phyloP scores from a whole-genome alignment of 768 basidiomycete genomes.

The Phallus indusiatus region DNA sequence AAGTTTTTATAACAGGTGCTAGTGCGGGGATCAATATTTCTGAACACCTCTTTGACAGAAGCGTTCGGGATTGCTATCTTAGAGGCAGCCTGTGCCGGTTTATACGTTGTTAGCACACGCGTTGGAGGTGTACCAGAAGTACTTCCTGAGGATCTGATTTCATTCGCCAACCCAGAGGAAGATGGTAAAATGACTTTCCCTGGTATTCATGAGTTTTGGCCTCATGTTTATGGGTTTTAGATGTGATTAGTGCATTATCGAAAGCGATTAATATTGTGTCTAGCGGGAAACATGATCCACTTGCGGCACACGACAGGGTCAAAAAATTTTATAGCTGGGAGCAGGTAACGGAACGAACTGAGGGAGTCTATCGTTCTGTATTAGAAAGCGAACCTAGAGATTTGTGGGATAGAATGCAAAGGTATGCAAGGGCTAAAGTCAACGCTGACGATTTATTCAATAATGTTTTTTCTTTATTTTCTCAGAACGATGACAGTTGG shows the following conservation, averaged over 20 bases:
- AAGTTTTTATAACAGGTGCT: conserved; percentile 49
- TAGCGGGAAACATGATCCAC: conserved; percentile 62
- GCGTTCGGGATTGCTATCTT: conserved; percentile 96
- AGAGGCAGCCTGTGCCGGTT: conserved; percentile 90
- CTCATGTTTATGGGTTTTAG: conserved; percentile 30
- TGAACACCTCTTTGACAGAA: conserved; percentile 94
- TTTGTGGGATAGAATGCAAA: conserved; percentile 67
- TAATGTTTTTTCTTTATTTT: background rate
- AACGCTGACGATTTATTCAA: no score
- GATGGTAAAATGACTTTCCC: conserved; percentile 49
- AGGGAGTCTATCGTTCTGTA: conserved; percentile 69
- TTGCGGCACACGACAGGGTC: conserved; percentile 66
- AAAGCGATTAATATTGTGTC: conserved; percentile 68
- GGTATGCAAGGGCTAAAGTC: conserved; percentile 35
- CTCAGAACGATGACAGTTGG: conserved; percentile 69
- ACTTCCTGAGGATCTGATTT: conserved; percentile 88
- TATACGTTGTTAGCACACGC: conserved; percentile 88
- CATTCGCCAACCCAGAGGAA: conserved; percentile 88
- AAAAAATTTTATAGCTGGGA: conserved; percentile 83
- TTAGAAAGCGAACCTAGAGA: conserved; percentile 51
- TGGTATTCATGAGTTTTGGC: background rate
- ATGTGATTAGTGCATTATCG: conserved; percentile 75
- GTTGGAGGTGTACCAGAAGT: conserved; percentile 97
- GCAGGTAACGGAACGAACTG: conserved; percentile 70
- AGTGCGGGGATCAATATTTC: conserved; percentile 75